These are phyloP conservation scores for Monosporascus sp. DNA, from an alignment of 2,329 filamentous ascomycete species.

Conservation along the genomic window DNA sequence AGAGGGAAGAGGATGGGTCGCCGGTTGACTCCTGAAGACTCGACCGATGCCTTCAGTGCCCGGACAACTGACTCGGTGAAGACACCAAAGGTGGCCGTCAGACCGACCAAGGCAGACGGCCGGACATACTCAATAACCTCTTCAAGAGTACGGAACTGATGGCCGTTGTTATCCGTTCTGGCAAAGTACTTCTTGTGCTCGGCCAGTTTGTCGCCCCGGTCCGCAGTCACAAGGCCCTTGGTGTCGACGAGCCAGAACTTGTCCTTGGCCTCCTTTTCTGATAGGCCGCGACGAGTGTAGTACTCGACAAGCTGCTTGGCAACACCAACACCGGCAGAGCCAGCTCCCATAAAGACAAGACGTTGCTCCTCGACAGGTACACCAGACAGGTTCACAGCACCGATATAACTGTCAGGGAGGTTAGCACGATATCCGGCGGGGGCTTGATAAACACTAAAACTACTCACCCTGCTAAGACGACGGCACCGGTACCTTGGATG, in stretches of 20 bases:
- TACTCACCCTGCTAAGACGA: slow-evolving; percentile 75
- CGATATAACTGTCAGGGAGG: slow-evolving; percentile 43
- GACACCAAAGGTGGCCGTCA: slow-evolving; percentile 89
- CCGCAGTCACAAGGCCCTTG: slow-evolving; percentile 86
- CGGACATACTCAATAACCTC: slow-evolving; percentile 93
- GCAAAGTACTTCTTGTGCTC: slow-evolving; percentile 79
- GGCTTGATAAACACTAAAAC: not conserved
- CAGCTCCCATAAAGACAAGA: slow-evolving; percentile 93
- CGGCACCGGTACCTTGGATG: slow-evolving; percentile 93
- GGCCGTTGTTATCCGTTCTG: slow-evolving; percentile 57
- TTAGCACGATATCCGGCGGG: slow-evolving; percentile 7
- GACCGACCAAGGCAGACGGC: slow-evolving; percentile 88
- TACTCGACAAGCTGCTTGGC: slow-evolving; percentile 97
- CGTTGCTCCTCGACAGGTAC: slow-evolving; percentile 85
- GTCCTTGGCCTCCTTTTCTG: slow-evolving; percentile 77
- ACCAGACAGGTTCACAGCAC: slow-evolving; percentile 75
- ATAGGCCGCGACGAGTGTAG: slow-evolving; percentile 87
- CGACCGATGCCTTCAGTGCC: slow-evolving; percentile 59
- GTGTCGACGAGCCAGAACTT: slow-evolving; percentile 99
- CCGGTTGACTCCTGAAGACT: slow-evolving; percentile 61
- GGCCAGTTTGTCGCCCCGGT: slow-evolving; percentile 89
- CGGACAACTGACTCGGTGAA: slow-evolving; percentile 85
- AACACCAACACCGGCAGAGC: slow-evolving; percentile 92
- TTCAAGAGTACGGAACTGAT: slow-evolving; percentile 73
- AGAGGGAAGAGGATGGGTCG: slow-evolving; percentile 92